Evolutionary conservation across 176 grass and related monocot species (phyloP), one percentile per base, ranked within the genome.

Genomic region (Carex kokanica): DNA sequence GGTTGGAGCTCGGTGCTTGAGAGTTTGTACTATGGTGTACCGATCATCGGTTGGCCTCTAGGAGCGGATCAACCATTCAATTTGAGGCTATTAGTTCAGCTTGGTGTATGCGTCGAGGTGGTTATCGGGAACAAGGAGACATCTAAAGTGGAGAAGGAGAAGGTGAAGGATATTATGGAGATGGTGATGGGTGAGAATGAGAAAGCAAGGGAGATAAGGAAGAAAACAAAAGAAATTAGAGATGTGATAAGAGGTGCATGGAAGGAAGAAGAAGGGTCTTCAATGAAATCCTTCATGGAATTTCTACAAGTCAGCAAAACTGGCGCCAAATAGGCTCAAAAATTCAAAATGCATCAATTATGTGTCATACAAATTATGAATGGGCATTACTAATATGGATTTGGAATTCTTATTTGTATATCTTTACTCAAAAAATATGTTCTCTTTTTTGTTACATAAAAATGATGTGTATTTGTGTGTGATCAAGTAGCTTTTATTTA

Each of bases 1-100:
- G 74, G 74, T 29, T 78, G 74, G 74, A 78, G 58, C 45, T 78
- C 74, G 21, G 47, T 78, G 21, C 43, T 78, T 51, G 74, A 78
- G 23, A 78, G 74, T 32, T 56, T 78, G 74, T 53, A 15, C 13
- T 15, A 58, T 18, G 74, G 74, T 27, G 21, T 78, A 55, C 74
- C 74, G 13, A 78, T 78, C 23, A 27, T 58, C 13, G 74, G 47
- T 17, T 78, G 74, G 74, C 74, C 74, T 11, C 10, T 78, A 5
- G 49, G 74, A 15, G 74, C n/a, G 13, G 74, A 78, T 4, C 74
- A 78, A 29, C 23, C 13, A 8, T 78, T 27, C 23, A 78, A 54
- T 31, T 49, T 27, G 49, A 78, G 10, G 24, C 2, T 58, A 16
- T 31, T 78, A 38, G 45, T 78, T 29, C 34, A 78, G 47, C 43